Evolutionary conservation across 192 early-diverging fungal species (phyloP).

Genomic region (Tieghemiomyces parasiticus): DNA sequence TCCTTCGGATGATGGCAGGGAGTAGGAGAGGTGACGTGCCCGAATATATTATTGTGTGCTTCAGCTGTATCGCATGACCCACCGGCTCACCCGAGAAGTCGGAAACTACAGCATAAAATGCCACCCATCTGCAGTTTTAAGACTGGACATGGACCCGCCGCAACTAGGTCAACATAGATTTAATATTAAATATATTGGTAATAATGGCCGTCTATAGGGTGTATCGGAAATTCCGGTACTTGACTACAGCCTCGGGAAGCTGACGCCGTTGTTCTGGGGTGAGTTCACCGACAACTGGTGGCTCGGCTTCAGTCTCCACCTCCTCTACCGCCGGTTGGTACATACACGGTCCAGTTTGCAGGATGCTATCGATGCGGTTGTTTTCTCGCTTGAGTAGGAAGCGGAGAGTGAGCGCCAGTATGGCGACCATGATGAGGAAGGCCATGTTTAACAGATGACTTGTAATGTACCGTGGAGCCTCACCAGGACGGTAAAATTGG

Average conservation of each 20-base stretch:
- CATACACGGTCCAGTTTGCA: not conserved
- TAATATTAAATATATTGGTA: not conserved
- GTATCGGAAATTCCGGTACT: conserved; percentile 27
- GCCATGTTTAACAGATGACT: conserved; percentile 29
- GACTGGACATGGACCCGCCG: too few relatives aligned
- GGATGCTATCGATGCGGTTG: conserved; percentile 31
- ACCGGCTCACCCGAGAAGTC: too few relatives aligned
- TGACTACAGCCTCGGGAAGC: conserved; percentile 17
- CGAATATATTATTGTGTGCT: too few relatives aligned
- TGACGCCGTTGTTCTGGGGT: conserved; percentile 20
- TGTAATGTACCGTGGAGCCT: conserved; percentile 38
- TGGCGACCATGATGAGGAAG: conserved; percentile 30
- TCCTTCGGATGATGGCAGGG: too few relatives aligned
- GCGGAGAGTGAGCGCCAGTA: conserved; percentile 32
- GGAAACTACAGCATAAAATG: too few relatives aligned
- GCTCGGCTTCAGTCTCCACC: not conserved
- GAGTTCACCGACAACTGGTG: conserved; percentile 13
- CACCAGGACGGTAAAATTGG: conserved; percentile 50
- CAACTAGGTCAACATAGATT: not conserved
- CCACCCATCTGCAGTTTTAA: too few relatives aligned
- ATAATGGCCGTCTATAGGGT: conserved; percentile 13
- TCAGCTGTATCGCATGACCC: too few relatives aligned
- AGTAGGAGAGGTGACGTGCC: too few relatives aligned
- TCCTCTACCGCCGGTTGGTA: not conserved
- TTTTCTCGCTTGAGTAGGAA: conserved; percentile 43